These are phyloP conservation scores for Fusarium sp. DNA, from an alignment of 2,329 filamentous ascomycete genomes.

Conservation along the genomic window DNA sequence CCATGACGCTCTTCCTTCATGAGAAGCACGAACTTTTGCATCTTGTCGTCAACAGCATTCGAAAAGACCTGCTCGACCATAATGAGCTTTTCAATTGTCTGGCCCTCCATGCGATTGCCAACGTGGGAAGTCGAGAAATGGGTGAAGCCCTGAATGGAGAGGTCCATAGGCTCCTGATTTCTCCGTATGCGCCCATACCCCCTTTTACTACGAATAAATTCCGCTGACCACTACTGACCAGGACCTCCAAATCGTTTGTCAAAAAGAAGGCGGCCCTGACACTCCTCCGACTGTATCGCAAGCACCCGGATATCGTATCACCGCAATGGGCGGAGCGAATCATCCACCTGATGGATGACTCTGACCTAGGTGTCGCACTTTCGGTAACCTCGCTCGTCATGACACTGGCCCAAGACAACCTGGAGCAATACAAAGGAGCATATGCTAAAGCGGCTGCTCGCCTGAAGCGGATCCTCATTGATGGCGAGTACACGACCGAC, in stretches of 20 bases:
- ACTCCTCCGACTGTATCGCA: constrained; percentile 92
- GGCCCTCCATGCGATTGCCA: constrained; percentile 96
- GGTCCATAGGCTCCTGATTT: constrained; percentile 94
- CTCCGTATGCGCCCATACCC: constrained; percentile 75
- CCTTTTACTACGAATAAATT: not conserved
- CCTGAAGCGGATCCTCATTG: constrained; percentile 90
- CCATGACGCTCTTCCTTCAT: constrained; percentile 96
- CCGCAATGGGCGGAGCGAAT: constrained; percentile 98
- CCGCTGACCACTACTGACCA: constrained; percentile 23
- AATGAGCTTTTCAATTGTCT: constrained; percentile 99
- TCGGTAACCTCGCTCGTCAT: constrained; percentile 97
- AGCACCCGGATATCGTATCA: constrained; percentile 93
- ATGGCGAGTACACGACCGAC: constrained; percentile 89
- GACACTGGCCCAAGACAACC: constrained; percentile 92
- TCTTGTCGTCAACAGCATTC: constrained; percentile 97
- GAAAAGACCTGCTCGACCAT: constrained; percentile 93
- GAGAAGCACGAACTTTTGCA: constrained; percentile 97
- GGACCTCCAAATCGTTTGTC: constrained; percentile 91
- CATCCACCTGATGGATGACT: constrained; percentile 98
- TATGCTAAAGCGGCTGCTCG: constrained; percentile 94
- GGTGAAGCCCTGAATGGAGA: constrained; percentile 93
- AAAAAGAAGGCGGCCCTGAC: constrained; percentile 99
- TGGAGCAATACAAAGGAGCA: constrained; percentile 93
- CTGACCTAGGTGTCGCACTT: constrained; percentile 92
- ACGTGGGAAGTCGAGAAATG: constrained; percentile 97